Evolutionary conservation across 176 grass and related monocot genomes (phyloP).

Genomic region (Chrysopogon serrulatus): DNA sequence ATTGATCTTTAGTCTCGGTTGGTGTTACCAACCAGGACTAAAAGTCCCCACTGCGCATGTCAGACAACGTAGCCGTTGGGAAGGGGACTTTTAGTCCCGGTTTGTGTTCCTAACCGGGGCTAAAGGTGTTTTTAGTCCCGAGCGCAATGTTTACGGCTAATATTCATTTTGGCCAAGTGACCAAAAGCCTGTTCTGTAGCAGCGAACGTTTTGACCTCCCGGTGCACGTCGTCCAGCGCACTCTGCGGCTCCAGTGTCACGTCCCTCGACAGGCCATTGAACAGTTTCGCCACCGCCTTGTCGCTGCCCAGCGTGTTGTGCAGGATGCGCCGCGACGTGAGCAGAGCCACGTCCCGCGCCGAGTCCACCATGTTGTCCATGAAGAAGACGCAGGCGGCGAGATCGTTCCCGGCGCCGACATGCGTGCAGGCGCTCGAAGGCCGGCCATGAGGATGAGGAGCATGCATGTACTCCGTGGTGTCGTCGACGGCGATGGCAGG

Average conservation of each 20-base stretch:
- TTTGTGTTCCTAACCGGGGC: too few relatives aligned
- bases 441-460: slow-evolving; percentile 86
- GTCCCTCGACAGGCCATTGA: slow-evolving; percentile 39
- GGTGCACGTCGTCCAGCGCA: slow-evolving; percentile 24
- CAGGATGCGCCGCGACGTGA: slow-evolving; percentile 23
- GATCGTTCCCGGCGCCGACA: slow-evolving; percentile 63
- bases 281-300: slow-evolving; percentile 38
- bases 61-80: too few relatives aligned
- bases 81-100: too few relatives aligned
- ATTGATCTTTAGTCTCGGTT: too few relatives aligned
- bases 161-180: too few relatives aligned
- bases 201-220: too few relatives aligned
- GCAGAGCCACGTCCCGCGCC: slow-evolving; percentile 64
- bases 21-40: too few relatives aligned
- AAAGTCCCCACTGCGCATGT: too few relatives aligned
- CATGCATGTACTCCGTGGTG: slow-evolving; percentile 68
- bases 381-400: slow-evolving; percentile 85
- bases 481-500: slow-evolving; percentile 71
- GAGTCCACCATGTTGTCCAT: slow-evolving; percentile 88
- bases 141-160: too few relatives aligned
- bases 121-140: too few relatives aligned
- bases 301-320: slow-evolving; percentile 39
- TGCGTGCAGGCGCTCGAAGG: slow-evolving; percentile 79
- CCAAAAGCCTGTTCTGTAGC: too few relatives aligned
- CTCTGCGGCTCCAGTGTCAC: slow-evolving; percentile 30